Percentiles rank a stretch among this genome's conserved stretches.
These are phyloP conservation scores for Dactylellina haptotyla DNA, from an alignment of 2,329 filamentous ascomycete genomes.

Conservation along the genomic window DNA sequence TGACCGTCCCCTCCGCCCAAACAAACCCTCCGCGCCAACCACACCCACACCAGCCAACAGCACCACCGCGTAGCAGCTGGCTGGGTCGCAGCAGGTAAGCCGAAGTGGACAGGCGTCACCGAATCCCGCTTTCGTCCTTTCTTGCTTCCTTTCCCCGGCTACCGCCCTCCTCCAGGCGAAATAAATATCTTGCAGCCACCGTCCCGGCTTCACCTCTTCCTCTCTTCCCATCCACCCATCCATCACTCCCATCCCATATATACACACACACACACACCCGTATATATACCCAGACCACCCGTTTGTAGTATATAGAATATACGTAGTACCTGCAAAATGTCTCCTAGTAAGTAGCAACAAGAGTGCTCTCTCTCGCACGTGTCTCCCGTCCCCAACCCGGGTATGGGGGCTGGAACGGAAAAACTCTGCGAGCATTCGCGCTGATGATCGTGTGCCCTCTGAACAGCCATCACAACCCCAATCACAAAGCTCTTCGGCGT, in stretches of 20 bases:
- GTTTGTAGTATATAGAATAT: not conserved
- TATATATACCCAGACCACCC: no score
- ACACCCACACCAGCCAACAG: slow-evolving; percentile 2
- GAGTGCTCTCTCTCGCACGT: not conserved
- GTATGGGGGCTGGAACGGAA: not conserved
- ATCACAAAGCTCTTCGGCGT: slow-evolving; percentile 97
- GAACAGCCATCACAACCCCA: slow-evolving; percentile 76
- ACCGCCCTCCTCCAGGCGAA: not conserved
- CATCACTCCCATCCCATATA: not conserved
- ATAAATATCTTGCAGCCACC: slow-evolving; percentile 41
- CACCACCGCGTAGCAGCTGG: not conserved
- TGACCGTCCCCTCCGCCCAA: no score
- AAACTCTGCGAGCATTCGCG: not conserved
- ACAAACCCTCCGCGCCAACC: no score
- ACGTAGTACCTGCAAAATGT: slow-evolving; percentile 31
- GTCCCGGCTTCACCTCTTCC: not conserved
- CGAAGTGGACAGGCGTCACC: slow-evolving; percentile 31
- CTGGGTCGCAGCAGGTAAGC: slow-evolving; percentile 13
- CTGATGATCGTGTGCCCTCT: slow-evolving; percentile 14
- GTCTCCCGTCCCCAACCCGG: not conserved
- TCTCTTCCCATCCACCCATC: slow-evolving; percentile 15
- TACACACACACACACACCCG: not conserved
- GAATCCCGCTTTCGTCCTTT: slow-evolving; percentile 52
- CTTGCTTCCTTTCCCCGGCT: not conserved
- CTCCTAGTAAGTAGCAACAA: slow-evolving; percentile 26